Evolutionary conservation across 805 yeast species (phyloP), one percentile per base, ranked within the genome.

Genomic region (Lipomyces starkeyi): DNA sequence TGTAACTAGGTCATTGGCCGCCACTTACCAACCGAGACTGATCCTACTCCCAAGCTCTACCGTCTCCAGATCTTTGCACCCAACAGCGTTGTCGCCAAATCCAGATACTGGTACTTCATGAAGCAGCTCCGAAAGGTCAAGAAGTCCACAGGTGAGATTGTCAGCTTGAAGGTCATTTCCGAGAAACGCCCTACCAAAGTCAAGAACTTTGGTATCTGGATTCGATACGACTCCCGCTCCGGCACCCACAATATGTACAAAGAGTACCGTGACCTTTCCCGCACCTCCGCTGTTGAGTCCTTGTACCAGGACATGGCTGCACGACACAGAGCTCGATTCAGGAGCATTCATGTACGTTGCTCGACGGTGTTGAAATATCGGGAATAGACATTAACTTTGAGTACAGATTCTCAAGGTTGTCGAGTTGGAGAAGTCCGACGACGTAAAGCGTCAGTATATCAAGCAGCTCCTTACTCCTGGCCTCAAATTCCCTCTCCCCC

Each of bases 221-320:
- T 95, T 84, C 93, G 99, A 88, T 95, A 95, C 91, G 99, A 95
- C 83, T 95, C 99, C 76, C 96, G 99, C 91, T 95, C 99, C 78
- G 99, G 99, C 87, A 93, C 97, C 81, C 99, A 95, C 97, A 95
- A 95, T 96, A 95, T 95, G 98, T 95, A 95, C 97, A 95, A 95
- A 89, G 99, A 95, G 88, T 91, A 92, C 95, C 93, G 99, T 86
- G 99, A 94, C 80, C 97, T 94, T 79, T 86, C 97, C 88, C 95
- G 99, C 88, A 97, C 93, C 75, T 97, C 91, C 84, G 99, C 98
- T 78, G 98, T 95, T 82, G 97, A 91, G 85, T 87, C 95, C 82
- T 90, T 95, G 90, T 95, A 95, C 95, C 93, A 91, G 85, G 99
- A 95, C 86, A 91, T 95, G 91, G 99, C 99, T 85, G 98, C 99